Evolutionary conservation across 768 basidiomycete species (phyloP).

Genomic region (Suillus discolor): DNA sequence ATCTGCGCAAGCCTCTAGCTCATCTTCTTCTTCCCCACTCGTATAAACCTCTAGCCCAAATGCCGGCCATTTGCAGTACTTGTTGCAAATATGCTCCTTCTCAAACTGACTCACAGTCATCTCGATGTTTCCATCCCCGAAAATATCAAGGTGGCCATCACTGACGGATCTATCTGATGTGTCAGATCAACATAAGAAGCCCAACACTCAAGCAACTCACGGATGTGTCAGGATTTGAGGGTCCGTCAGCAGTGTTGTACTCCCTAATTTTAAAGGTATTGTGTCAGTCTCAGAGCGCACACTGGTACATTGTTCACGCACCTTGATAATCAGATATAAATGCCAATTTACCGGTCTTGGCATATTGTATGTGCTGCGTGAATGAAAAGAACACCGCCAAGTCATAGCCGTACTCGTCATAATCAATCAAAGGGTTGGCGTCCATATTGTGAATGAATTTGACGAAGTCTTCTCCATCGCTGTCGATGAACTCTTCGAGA

Average conservation of each 20-base stretch:
- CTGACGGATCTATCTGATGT: neutral
- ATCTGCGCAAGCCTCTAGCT: too few species aligned
- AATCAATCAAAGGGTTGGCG: neutral
- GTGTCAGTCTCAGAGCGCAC: neutral
- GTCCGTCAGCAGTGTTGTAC: neutral
- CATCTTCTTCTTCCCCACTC: neutral
- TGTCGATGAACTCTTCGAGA: constrained; percentile 10
- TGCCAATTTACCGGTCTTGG: constrained; percentile 8
- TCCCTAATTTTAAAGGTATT: constrained; percentile 1
- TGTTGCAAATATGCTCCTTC: constrained; percentile 13
- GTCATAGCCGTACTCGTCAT: neutral
- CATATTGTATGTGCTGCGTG: constrained; percentile 18
- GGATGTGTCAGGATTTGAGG: neutral
- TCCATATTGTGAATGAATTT: constrained; percentile 10
- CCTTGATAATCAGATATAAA: constrained; percentile 16
- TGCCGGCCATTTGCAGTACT: constrained; percentile 16
- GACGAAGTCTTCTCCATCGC: neutral
- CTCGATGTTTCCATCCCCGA: constrained; percentile 16
- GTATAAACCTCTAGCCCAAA: constrained; percentile 9
- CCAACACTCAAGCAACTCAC: neutral
- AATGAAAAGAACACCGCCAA: constrained; percentile 11
- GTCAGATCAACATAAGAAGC: neutral
- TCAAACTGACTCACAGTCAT: constrained; percentile 6
- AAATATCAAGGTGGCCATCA: neutral
- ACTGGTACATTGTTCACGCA: neutral